Evolutionary conservation across 345 rosid genomes (phyloP), one percentile per base, ranked within the genome.

Genomic region (Passiflora organensis): DNA sequence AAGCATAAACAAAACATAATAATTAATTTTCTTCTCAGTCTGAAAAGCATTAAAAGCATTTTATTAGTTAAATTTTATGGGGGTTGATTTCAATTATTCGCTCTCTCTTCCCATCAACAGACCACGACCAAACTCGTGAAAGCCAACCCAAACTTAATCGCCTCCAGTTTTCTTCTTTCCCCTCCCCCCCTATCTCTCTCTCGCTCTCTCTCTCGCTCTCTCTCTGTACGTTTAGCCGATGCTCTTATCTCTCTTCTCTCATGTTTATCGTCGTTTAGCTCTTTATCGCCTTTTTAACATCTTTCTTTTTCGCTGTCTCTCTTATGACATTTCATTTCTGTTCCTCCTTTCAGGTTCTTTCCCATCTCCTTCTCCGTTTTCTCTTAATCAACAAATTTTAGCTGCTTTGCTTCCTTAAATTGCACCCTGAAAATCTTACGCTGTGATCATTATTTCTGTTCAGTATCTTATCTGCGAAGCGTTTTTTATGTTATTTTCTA

Each of bases 291-390:
- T 53, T 58, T 58, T 43, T 15, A 43, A 13, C n/a, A n/a, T n/a
- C n/a, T n/a, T n/a, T n/a, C 23, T 8, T 8, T 43, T 10, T 17
- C 13, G n/a, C n/a, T n/a, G n/a, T 24, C 45, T 41, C 41, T 47
- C 9, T 60, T 11, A 55, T 72, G 66, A 54, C 72, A 56, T 72
- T 64, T 59, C 58, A 36, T 51, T 61, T n/a, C n/a, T n/a, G n/a
- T 43, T 62, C 49, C 36, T 37, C 20, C 18, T 52, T 44, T 55
- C 51, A 50, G 69, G 71, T 72, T 22, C 22, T 48, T 13, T 32
- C 22, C 22, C 11, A n/a, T 32, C 32, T 15, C 32, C 14, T 14
- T 41, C 36, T 17, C 51, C 55, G 19, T n/a, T n/a, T n/a, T n/a
- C n/a, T 20, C 15, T 17, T 24, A 10, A 43, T 56, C 37, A n/a